Evolutionary conservation across 306 rosid species (phyloP), one percentile per base, ranked within the genome.

Genomic region (Styphnolobium japonicum): DNA sequence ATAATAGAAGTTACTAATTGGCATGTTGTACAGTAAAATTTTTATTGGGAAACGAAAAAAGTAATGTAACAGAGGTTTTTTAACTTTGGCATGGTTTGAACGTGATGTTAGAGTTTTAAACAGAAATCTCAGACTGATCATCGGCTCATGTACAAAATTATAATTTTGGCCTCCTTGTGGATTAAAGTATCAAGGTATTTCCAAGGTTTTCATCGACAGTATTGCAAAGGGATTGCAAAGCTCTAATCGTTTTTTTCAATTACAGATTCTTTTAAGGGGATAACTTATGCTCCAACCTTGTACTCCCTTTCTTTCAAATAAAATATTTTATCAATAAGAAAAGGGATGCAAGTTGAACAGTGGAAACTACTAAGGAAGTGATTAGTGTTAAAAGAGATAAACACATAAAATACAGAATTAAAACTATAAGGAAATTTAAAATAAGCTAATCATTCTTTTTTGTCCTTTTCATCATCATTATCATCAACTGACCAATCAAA

Each of bases 31-130:
- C 19, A 49, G 25, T 57, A 69, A 55, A n/a, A 1, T 27, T 63
- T 63, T 12, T 11, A 63, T 34, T 51, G 45, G 29, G 51, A 51
- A 65, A 51, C n/a, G 36, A 51, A 63, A 73, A 12, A n/a, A 23
- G 33, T 18, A 56, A 14, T 25, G 18, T 39, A 66, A 67, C 43
- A 23, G 25, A 2, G 58, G 18, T 18, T 43, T 43, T 51, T 10
- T 31, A 34, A 34, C n/a, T 63, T 63, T 55, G 14, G 22, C 65
- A 76, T 77, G 64, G 55, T 65, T 73, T 14, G 40, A 73, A 23
- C 37, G 21, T 55, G 16, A 37, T 68, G 58, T 12, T 56, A 23
- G 10, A 72, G 37, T 21, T 52, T 15, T n/a, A n/a, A n/a, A n/a
- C n/a, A n/a, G n/a, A n/a, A n/a, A n/a, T n/a, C n/a, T n/a, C n/a